Evolutionary conservation across 345 rosid species (phyloP), one percentile per base, ranked within the genome.

Genomic region (Lenwebbia sp.): DNA sequence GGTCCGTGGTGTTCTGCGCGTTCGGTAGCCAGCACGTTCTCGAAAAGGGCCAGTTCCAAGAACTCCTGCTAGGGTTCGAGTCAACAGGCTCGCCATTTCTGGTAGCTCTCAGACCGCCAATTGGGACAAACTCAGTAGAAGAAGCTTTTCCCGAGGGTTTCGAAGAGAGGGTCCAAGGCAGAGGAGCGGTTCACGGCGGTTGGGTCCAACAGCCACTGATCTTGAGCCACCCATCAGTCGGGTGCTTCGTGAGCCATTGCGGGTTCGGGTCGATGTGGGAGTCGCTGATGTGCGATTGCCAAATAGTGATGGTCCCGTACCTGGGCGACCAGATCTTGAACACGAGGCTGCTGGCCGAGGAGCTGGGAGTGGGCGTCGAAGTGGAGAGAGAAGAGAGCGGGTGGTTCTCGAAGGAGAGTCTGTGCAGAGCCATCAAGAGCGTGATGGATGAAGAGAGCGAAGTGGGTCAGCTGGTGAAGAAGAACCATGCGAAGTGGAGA

Each of bases 181-280:
- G 93, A 83, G 95, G 95, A 21, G 58, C 88, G 75, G 91, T 94
- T 22, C 89, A 84, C n/a, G 91, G 93, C 3, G 93, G 89, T 5
- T 94, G 97, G 97, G 90, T 92, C 51, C 93, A 88, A 54, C 96
- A 95, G 57, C 88, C 90, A 10, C 26, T 82, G 82, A 88, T 95
- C 13, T 53, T 95, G 85, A 78, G 65, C 30, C 95, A 95, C 88
- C 88, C 89, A 1, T 90, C 96, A 0, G 90, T 94, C 1, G 96
- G 98, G n/a, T 94, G 95, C 85, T 93, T 95, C 47, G 96, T 95
- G 86, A 93, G 83, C 85, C 98, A 94, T 62, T 90, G 96, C 49
- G 98, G 98, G 89, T 94, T 90, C 57, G 94, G 96, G 14, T 93
- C 96, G 0, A 92, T 93, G 96, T 95, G 95, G 95, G 98, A 95